A percentile compares a stretch with the other conserved stretches of the same genome.
phyloP scores from a whole-genome alignment of 1,139 yeast genomes.

The Debaryomyces nepalensis region DNA sequence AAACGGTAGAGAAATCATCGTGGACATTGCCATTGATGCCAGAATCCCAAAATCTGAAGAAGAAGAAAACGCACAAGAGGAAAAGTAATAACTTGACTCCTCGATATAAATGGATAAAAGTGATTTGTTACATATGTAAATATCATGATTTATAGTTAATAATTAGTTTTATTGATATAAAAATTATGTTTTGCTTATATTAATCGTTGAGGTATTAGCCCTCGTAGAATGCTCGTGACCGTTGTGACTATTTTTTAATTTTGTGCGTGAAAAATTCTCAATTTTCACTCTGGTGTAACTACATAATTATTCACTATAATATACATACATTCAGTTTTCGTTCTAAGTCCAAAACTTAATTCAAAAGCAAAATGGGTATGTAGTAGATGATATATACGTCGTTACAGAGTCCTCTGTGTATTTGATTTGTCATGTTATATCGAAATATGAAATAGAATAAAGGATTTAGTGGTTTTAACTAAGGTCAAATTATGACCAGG shows the following conservation, averaged over 20 bases:
- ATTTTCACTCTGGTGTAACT: conserved; percentile 3
- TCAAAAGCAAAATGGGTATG: conserved; percentile 14
- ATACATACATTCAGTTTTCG: conserved; percentile 3
- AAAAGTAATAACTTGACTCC: conserved; percentile 8
- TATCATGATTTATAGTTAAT: conserved; percentile 8
- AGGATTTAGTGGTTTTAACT: not conserved
- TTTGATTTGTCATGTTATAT: conserved; percentile 7
- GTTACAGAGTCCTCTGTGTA: not conserved
- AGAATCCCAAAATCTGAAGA: conserved; percentile 32
- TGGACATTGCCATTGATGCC: conserved; percentile 61
- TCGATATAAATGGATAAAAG: conserved; percentile 11
- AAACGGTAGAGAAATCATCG: conserved; percentile 57
- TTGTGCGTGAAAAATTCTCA: conserved; percentile 11
- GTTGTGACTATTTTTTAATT: conserved; percentile 4
- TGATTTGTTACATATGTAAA: conserved; percentile 12
- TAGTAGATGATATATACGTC: conserved; percentile 3
- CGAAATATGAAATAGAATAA: conserved; percentile 9
- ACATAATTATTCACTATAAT: conserved; percentile 6
- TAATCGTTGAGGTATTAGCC: not conserved
- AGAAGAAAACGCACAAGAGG: conserved; percentile 8
- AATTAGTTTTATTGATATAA: conserved; percentile 7
- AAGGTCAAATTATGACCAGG: not conserved
- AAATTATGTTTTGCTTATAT: not conserved
- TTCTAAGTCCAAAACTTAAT: conserved; percentile 8
- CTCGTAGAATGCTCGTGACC: not conserved